Base-by-base conservation (phyloP, 148 eudicot species). In the Silene conica region DNA sequence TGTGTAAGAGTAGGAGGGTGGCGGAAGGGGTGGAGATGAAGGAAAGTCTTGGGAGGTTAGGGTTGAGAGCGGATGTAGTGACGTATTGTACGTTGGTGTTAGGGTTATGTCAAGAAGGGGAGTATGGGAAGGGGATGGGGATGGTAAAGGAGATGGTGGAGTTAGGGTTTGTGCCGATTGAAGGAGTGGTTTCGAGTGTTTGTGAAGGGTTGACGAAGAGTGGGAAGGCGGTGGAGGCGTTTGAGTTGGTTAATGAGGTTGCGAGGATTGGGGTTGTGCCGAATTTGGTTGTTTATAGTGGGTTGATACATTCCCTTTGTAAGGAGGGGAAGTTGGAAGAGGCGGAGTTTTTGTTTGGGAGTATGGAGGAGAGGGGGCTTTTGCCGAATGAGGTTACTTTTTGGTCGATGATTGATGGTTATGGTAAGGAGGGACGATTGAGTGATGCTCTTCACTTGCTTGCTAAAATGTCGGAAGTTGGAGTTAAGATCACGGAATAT, bases 201-300 rank as follows among this genome's bases (percentile, higher is more conserved):
- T 85, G 86, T 66, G 96, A 93, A 69, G 98, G 98, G 76, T 64
- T 93, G 77, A 86, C 96, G 82, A 89, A 73, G 78, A 89, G 80
- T 38, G 87, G 88, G 65, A 79, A 77, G 79, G 62, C 79, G 67
- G 63, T 26, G 22, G 86, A 79, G 70, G 93, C 94, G 68, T 82
- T 81, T 77, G 74, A 75, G 73, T 77, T 90, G 81, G 80, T 90
- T 64, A 71, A 80, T 73, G 80, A 79, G 58, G 78, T 85, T 71
- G 88, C 71, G 31, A 76, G 67, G 74, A 15, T 86, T 64, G 88
- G 88, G 22, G 70, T 77, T 63, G 75, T 78, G 69, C 94, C 96
- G 5, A 90, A 84, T 79, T 76, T 86, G 70, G 82, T 83, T 81
- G 89, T 78, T 69, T 93, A 89, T 75, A 90, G 85, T 79, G 86